Conservation (phyloP, 495 filamentous ascomycete genomes). For the Tuber brumale region DNA sequence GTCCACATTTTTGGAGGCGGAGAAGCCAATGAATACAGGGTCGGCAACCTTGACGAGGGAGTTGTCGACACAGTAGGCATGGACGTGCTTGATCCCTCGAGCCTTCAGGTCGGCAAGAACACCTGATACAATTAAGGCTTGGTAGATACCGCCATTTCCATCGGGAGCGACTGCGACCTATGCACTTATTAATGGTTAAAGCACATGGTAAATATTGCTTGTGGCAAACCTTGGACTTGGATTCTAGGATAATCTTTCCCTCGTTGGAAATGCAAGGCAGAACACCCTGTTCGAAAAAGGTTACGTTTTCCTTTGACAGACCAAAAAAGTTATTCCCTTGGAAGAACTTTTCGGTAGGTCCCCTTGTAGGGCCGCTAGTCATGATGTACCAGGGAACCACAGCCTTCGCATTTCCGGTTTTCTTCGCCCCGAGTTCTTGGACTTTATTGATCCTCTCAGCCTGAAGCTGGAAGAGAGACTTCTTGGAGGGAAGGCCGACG, state of each 20-base stretch:
- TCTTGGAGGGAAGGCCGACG: constrained; percentile 83
- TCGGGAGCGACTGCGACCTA: constrained; percentile 93
- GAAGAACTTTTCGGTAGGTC: constrained; percentile 89
- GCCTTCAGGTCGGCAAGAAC: constrained; percentile 82
- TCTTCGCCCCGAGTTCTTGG: constrained; percentile 72
- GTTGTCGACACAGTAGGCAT: constrained; percentile 98
- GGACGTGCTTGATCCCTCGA: constrained; percentile 89
- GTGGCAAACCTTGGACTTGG: constrained; percentile 65
- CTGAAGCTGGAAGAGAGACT: constrained; percentile 95
- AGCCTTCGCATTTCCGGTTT: constrained; percentile 57
- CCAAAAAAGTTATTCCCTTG: constrained; percentile 85
- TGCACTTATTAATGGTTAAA: neutral
- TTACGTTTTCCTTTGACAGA: constrained; percentile 71
- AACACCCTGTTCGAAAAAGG: constrained; percentile 94
- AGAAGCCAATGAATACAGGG: constrained; percentile 90
- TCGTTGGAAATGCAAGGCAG: constrained; percentile 96
- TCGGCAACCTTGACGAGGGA: constrained; percentile 97
- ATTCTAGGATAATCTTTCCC: constrained; percentile 91
- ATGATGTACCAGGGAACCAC: constrained; percentile 98
- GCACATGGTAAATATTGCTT: neutral
- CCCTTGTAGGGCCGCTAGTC: constrained; percentile 94
- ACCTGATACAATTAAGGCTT: constrained; percentile 72
- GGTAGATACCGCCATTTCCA: constrained; percentile 95
- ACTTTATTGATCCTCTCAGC: constrained; percentile 85
- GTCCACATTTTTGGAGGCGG: constrained; percentile 80